Base-by-base conservation (phyloP, 257 asterid species). In the Nicotiana paniculata region DNA sequence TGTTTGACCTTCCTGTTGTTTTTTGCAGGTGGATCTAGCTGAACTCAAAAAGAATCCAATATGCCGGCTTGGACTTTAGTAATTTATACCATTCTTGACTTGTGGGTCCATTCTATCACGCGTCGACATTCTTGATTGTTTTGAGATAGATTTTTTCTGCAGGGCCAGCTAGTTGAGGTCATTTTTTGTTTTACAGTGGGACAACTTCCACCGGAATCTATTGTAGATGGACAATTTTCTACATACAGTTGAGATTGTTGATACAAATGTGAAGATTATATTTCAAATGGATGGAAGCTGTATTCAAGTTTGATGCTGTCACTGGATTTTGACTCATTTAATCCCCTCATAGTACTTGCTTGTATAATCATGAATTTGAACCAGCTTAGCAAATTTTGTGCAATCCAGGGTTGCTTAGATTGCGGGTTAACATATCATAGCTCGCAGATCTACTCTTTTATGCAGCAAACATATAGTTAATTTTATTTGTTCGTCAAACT, bases 1-100 rank as follows among this genome's bases (percentile, higher is more conserved):
- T 80, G 54, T 46, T 66, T 81, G 51, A 81, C 33, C 66, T 39
- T 54, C 37, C 18, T 75, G 9, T 28, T 75, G 57, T 85, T 32
- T 39, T 58, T 84, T 87, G 86, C 88, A 95, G 99, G 96, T 93
- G 91, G 99, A 95, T 89, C 97, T 95, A 57, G 88, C 91, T 76
- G 93, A 92, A 80, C 92, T 93, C 21, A 93, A 95, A 85, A 83
- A 88, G 85, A 95, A 93, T 84, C 95, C 97, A 0, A 83, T 95
- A 70, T 95, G 99, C 86, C 89, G 95, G 67, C 87, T 95, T 16
- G 99, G 98, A 78, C 88, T 95, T 32, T 77, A 89, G 81, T 77
- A 63, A n/a, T 11, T 43, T 32, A 51, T 39, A 74, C 1, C 43
- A 7, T 51, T 51, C 46, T 26, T 28, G 26, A 16, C 26, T 15